These are phyloP conservation scores for Magnolia kwangsiensis DNA, from an alignment of 164 flowering plant species.

Conservation along the genomic window DNA sequence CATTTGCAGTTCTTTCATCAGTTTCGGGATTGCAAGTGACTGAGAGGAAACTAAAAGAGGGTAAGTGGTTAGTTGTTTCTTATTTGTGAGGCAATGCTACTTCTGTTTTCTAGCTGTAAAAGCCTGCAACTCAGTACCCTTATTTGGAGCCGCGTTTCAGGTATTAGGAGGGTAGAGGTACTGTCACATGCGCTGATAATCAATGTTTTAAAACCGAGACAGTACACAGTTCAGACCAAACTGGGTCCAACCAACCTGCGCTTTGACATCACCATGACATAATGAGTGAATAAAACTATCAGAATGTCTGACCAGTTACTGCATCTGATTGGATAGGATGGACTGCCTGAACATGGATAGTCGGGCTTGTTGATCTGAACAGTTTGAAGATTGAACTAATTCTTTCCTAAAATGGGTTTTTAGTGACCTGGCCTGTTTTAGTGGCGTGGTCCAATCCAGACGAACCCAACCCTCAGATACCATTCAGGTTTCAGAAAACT, in stretches of 20 bases:
- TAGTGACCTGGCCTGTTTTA: background rate
- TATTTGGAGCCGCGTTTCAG: background rate
- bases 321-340: background rate
- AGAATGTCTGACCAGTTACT: background rate
- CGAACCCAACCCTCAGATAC: background rate
- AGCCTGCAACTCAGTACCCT: background rate
- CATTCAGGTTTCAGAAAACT: background rate
- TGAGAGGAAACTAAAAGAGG: constrained; percentile 39
- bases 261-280: no score
- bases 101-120: background rate
- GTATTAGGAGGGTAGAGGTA: background rate
- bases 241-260: no score
- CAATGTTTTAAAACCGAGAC: no score
- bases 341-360: background rate
- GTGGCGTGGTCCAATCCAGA: no score
- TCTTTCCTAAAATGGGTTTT: background rate
- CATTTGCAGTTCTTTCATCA: constrained; percentile 71
- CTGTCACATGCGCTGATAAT: background rate
- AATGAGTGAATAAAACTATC: no score
- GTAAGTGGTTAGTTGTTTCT: constrained; percentile 25
- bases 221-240: no score
- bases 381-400: background rate
- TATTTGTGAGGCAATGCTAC: background rate
- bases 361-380: background rate
- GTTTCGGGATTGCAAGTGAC: constrained; percentile 70